Evolutionary conservation across 2,329 filamentous ascomycete species (phyloP).

Genomic region (Xylariaceae sp.): DNA sequence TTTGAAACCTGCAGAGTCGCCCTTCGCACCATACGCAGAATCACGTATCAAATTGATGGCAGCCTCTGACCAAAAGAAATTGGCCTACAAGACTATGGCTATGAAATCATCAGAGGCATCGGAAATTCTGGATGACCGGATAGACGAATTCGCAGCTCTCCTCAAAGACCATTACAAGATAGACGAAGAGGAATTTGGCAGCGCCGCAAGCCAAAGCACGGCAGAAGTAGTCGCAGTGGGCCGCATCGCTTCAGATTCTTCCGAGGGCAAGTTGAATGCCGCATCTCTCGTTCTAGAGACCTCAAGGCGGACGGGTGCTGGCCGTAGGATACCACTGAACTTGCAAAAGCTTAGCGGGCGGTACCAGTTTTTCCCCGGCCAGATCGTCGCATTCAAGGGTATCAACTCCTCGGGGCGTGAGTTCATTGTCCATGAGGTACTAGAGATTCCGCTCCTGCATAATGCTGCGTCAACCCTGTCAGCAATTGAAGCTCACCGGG

Average conservation of each 20-base stretch:
- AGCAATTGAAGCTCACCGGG: conserved; percentile 63
- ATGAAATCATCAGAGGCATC: conserved; percentile 94
- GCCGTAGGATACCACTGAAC: conserved; percentile 74
- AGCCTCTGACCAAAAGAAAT: conserved; percentile 84
- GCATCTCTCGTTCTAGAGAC: conserved; percentile 86
- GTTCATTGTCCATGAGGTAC: conserved; percentile 74
- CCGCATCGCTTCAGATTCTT: conserved; percentile 81
- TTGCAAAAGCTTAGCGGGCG: conserved; percentile 58
- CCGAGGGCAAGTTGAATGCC: conserved; percentile 81
- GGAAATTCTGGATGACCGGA: conserved; percentile 89
- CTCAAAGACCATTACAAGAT: conserved; percentile 71
- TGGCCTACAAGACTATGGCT: conserved; percentile 85
- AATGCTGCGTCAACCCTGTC: conserved; percentile 66
- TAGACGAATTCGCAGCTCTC: conserved; percentile 79
- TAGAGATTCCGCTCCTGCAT: conserved; percentile 70
- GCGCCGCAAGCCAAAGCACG: conserved; percentile 78
- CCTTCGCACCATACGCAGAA: conserved; percentile 68
- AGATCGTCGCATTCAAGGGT: conserved; percentile 83
- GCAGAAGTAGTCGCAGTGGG: conserved; percentile 86
- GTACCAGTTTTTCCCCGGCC: conserved; percentile 89
- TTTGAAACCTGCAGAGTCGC: conserved; percentile 61
- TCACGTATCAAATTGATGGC: conserved; percentile 79
- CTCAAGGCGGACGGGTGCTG: conserved; percentile 77
- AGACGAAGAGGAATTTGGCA: conserved; percentile 79
- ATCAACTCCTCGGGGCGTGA: conserved; percentile 82